Percentiles rank a stretch among this genome's conserved stretches.
phyloP scores from a whole-genome alignment of 1,284 basidiomycete genomes.

The Ceratobasidium sp. region DNA sequence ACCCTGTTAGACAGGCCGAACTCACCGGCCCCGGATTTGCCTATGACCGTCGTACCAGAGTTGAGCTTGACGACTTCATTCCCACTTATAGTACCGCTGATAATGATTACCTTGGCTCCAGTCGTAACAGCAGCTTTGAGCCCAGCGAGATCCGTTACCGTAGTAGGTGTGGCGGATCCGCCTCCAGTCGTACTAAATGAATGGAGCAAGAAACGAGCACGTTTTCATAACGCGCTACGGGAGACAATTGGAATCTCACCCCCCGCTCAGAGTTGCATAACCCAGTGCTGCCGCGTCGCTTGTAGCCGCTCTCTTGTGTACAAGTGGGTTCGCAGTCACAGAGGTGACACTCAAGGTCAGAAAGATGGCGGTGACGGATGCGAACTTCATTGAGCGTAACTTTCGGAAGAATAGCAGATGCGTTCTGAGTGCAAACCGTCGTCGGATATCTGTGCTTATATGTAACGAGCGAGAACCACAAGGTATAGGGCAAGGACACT shows the following conservation, averaged over 20 bases:
- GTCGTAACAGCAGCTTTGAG: constrained; percentile 55
- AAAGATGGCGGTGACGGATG: constrained; percentile 12
- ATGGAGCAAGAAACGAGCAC: too few relatives aligned
- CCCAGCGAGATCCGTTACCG: constrained; percentile 55
- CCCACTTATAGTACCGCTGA: constrained; percentile 56
- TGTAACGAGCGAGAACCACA: too few relatives aligned
- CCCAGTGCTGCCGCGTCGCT: constrained; percentile 28
- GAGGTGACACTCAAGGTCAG: constrained; percentile 11
- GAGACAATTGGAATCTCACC: background rate
- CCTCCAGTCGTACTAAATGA: constrained; percentile 35
- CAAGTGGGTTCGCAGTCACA: constrained; percentile 23
- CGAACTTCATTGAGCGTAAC: constrained; percentile 38
- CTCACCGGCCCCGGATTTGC: constrained; percentile 46
- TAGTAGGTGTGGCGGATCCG: constrained; percentile 42
- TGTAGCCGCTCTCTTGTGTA: constrained; percentile 19
- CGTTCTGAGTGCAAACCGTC: too few relatives aligned
- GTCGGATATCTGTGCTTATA: too few relatives aligned
- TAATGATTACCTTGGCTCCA: constrained; percentile 57
- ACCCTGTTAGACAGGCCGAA: background rate
- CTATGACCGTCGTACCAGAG: constrained; percentile 55
- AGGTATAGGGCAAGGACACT: too few relatives aligned
- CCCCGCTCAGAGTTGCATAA: constrained; percentile 35
- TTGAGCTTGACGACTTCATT: constrained; percentile 54
- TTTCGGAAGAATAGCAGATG: too few relatives aligned
- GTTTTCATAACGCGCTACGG: too few relatives aligned